Base-by-base conservation (phyloP, 2,329 filamentous ascomycete species). In the Hyphodiscus sp. region DNA sequence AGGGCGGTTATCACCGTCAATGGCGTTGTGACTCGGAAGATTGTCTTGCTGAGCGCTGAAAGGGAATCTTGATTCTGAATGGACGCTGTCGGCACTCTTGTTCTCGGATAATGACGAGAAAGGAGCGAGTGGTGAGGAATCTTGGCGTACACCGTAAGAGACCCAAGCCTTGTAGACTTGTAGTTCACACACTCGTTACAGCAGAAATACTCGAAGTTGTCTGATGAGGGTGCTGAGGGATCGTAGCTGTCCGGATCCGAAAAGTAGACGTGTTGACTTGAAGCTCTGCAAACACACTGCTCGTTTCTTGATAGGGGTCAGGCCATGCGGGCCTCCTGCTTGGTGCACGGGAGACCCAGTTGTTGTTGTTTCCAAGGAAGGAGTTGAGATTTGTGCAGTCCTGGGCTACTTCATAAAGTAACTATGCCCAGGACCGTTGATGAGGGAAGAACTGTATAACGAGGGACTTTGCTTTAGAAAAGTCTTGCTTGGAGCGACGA, bases 11-110 rank as follows among this genome's bases (percentile, higher is more conserved):
- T 42, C 2, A 15, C 9, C 43, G 50, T 52, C 44, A 52, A 52
- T 2, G 26, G 3, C 1, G 50, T 52, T 52, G 50, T 47, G 11
- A 52, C 43, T 11, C 44, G 43, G 18, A 43, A 52, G 5, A 52
- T 52, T 52, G 50, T 52, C 50, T 52, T 52, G 50, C 50, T 52
- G 50, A 52, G 50, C 42, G 11, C 44, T 52, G n/a, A 47, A 47
- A 52, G 50, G 11, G 11, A 47, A 7, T 47, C 43, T 19, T 52
- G 47, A 52, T 52, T 29, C 50, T 52, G 50, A 52, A 52, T 52
- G 50, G 50, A 52, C 44, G 11, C 43, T 52, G 50, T 52, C 50
- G 50, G 50, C 50, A 52, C 50, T 52, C 50, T 52, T 43, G 43
- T 41, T 52, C 50, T 52, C 43, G 1, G 50, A 52, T 46, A 47